Conservation (phyloP, 768 basidiomycete species). For the Suillus brevipes region DNA sequence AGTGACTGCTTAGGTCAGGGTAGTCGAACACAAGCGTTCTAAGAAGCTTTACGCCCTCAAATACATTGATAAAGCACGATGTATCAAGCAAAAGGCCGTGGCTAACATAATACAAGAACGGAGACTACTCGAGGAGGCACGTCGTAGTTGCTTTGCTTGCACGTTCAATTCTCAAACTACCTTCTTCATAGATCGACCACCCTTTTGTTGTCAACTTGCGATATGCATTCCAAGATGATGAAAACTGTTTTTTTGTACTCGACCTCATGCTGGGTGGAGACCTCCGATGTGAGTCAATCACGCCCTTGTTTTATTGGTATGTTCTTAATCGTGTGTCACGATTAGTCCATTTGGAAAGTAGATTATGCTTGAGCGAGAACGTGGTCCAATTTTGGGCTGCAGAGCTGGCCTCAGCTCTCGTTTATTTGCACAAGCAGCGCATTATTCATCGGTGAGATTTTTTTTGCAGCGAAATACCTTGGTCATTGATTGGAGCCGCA, state of each 20-base stretch:
- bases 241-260: constrained; percentile 96
- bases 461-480: neutral
- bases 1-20: constrained; percentile 69
- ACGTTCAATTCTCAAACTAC: constrained; percentile 13
- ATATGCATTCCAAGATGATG: constrained; percentile 96
- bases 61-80: constrained; percentile 95
- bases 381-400: constrained; percentile 86
- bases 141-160: constrained; percentile 9
- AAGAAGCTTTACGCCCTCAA: constrained; percentile 94
- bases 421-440: constrained; percentile 86
- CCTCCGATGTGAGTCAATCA: constrained; percentile 71
- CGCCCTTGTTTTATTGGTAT: constrained; percentile 1
- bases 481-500: constrained; percentile 32
- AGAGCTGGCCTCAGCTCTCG: constrained; percentile 80
- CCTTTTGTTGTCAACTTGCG: constrained; percentile 88
- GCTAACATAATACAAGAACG: constrained; percentile 95
- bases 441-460: constrained; percentile 88
- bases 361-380: constrained; percentile 63
- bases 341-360: constrained; percentile 82
- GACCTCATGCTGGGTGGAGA: constrained; percentile 97
- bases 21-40: constrained; percentile 93
- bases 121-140: constrained; percentile 86
- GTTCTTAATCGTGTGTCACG: constrained; percentile 5
- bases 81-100: constrained; percentile 87
- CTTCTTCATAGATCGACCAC: constrained; percentile 68